These are phyloP conservation scores for Microthyrium microscopicum DNA, from an alignment of 2,329 filamentous ascomycete genomes.

Conservation along the genomic window DNA sequence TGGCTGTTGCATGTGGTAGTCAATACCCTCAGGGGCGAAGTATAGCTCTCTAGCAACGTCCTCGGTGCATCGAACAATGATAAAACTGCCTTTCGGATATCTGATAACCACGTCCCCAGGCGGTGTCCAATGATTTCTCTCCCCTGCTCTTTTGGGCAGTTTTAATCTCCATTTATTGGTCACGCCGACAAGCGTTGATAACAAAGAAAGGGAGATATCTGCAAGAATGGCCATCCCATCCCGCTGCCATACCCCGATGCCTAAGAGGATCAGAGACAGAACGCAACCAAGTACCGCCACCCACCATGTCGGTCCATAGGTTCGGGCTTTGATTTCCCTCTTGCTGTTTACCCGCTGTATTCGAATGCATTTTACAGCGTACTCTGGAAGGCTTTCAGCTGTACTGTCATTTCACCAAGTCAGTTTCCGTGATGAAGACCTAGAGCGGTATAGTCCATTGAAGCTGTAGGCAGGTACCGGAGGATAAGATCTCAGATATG, in stretches of 20 bases:
- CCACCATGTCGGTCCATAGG: slow-evolving; percentile 27
- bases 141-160: slow-evolving; percentile 20
- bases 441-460: slow-evolving; percentile 1
- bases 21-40: slow-evolving; percentile 33
- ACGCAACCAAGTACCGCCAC: slow-evolving; percentile 28
- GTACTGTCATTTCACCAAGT: slow-evolving; percentile 10
- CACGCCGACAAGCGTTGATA: slow-evolving; percentile 32
- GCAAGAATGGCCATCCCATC: slow-evolving; percentile 36
- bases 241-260: slow-evolving; percentile 25
- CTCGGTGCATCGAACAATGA: slow-evolving; percentile 33
- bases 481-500: slow-evolving; percentile 1
- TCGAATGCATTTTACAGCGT: slow-evolving; percentile 24
- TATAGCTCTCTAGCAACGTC: slow-evolving; percentile 33
- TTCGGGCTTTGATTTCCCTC: slow-evolving; percentile 24
- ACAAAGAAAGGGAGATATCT: slow-evolving; percentile 28
- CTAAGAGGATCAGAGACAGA: slow-evolving; percentile 27
- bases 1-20: slow-evolving; percentile 26
- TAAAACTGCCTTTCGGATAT: slow-evolving; percentile 33
- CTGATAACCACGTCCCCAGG: slow-evolving; percentile 31
- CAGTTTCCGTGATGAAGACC: too few relatives aligned
- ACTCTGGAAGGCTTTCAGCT: slow-evolving; percentile 19
- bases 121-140: slow-evolving; percentile 13
- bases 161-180: slow-evolving; percentile 33
- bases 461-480: background rate
- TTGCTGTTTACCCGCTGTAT: slow-evolving; percentile 18